Percentiles rank a stretch among this genome's conserved stretches.
These are phyloP conservation scores for Paxillus ammoniavirescens DNA, from an alignment of 768 basidiomycete species.

Conservation along the genomic window DNA sequence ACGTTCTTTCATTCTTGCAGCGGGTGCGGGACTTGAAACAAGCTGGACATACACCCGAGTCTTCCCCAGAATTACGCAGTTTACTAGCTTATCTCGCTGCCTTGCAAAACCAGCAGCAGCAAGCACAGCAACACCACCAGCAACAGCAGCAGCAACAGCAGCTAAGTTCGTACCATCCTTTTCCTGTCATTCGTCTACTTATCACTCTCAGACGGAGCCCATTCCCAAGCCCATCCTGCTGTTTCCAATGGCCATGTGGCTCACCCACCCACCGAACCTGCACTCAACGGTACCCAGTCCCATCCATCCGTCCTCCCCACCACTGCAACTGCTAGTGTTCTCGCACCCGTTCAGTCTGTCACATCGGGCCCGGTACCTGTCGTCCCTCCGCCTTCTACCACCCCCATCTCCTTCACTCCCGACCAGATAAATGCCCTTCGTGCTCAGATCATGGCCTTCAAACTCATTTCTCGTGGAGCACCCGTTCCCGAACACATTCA, in stretches of 20 bases:
- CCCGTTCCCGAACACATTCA: constrained; percentile 70
- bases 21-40: constrained; percentile 42
- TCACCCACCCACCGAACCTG: constrained; percentile 14
- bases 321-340: constrained; percentile 29
- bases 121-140: constrained; percentile 27
- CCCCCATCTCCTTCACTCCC: constrained; percentile 74
- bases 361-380: constrained; percentile 51
- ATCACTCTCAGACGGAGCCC: constrained; percentile 29
- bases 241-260: constrained; percentile 49
- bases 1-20: constrained; percentile 23
- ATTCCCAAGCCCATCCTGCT: constrained; percentile 32
- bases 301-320: constrained; percentile 26
- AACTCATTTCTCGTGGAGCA: constrained; percentile 60
- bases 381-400: constrained; percentile 55
- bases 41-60: constrained; percentile 47
- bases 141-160: constrained; percentile 27
- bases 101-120: constrained; percentile 26
- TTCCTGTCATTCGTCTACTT: constrained; percentile 5
- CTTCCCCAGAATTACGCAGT: constrained; percentile 41
- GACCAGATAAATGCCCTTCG: constrained; percentile 77
- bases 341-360: constrained; percentile 35
- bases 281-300: constrained; percentile 24
- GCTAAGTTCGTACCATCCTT: constrained; percentile 29
- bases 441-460: constrained; percentile 82
- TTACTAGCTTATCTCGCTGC: constrained; percentile 38